These are phyloP conservation scores for Volvox reticuliferus DNA, from an alignment of 139 green algal genomes.

Conservation along the genomic window DNA sequence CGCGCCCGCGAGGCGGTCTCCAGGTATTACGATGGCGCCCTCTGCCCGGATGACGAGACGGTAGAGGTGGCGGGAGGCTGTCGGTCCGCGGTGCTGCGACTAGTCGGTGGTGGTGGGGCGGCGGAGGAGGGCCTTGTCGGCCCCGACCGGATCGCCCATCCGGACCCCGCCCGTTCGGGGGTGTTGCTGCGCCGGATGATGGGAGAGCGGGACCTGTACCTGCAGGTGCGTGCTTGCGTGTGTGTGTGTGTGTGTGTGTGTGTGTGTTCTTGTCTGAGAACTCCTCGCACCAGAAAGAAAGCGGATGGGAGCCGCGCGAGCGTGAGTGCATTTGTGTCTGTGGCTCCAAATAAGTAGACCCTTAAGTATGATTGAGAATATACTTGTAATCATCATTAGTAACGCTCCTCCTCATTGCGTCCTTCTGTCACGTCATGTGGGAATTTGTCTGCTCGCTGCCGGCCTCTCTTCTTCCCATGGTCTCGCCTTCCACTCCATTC, in stretches of 20 bases:
- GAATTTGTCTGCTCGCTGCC: too few relatives aligned
- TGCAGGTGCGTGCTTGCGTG: slow-evolving; percentile 40
- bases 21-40: slow-evolving; percentile 32
- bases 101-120: slow-evolving; percentile 21
- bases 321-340: too few relatives aligned
- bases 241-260: neutral
- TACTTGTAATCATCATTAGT: too few relatives aligned
- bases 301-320: too few relatives aligned
- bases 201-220: slow-evolving; percentile 49
- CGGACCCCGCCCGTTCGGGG: slow-evolving; percentile 42
- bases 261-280: neutral
- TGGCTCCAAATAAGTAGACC: too few relatives aligned
- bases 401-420: too few relatives aligned
- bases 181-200: slow-evolving; percentile 47
- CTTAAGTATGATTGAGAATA: too few relatives aligned
- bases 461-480: too few relatives aligned
- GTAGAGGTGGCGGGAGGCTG: slow-evolving; percentile 17
- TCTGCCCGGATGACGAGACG: slow-evolving; percentile 23
- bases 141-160: slow-evolving; percentile 45
- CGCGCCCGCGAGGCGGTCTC: slow-evolving; percentile 47
- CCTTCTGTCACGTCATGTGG: too few relatives aligned
- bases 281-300: too few relatives aligned
- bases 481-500: too few relatives aligned
- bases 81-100: slow-evolving; percentile 24
- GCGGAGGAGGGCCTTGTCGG: slow-evolving; percentile 3